Base-by-base conservation (phyloP, 1,284 basidiomycete genomes). In the Amylostereum chailletii region DNA sequence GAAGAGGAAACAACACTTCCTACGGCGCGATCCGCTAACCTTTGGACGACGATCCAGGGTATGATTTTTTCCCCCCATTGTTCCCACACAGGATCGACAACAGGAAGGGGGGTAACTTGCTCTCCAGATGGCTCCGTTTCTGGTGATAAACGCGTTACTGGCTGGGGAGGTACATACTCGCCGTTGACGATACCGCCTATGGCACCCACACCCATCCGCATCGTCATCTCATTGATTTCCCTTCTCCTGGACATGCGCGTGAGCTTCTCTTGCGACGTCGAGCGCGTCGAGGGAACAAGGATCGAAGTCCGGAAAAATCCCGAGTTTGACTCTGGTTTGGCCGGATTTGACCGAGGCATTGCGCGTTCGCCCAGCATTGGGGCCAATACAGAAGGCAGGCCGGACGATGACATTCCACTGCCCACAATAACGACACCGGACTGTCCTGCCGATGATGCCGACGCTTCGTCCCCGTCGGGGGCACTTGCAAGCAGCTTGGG, bases 211-310 rank as follows among this genome's bases (percentile, higher is more conserved):
- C 80, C 90, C 77, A 90, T 87, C 29, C 84, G 76, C 72, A 89
- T 82, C 0, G 80, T 82, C 41, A 91, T 65, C 56, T 87, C 80
- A 60, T 91, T 93, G 53, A 90, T 79, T 55, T 89, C 81, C 49
- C 79, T 71, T 48, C 90, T 74, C 36, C 86, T 71, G 2, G 68
- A 63, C 51, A 83, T 71, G 38, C 90, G 76, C 53, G 72, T 77
- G 9, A 68, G 65, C 42, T 71, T 74, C 62, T 93, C 90, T 7
- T 70, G 64, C 0, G 60, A 56, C 11, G 70, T 60, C 30, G 83
- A 81, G 8, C 90, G 77, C 5, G 69, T 62, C 11, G 68, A 62
- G 4, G 91, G 90, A 3, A 93, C 77, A 32, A 93, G 61, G 11
- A 89, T 71, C 2, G 86, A 80, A 1, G 83, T 77, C 32, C 87